Evolutionary conservation across 495 filamentous ascomycete species (phyloP), one percentile per base, ranked within the genome.

Genomic region (Penicillium salamii): DNA sequence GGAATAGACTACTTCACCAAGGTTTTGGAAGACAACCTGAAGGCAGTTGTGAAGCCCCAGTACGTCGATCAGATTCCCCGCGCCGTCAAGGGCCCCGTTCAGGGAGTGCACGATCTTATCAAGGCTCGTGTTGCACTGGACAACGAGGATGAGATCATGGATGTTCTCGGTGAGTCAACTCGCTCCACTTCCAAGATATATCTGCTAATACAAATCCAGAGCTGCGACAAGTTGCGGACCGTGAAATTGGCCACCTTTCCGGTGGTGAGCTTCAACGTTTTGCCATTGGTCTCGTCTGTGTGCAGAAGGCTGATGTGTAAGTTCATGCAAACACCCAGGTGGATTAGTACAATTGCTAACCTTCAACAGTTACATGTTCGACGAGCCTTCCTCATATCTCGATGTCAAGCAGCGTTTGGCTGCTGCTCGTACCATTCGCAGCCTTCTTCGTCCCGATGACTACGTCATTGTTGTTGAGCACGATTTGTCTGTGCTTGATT

Each of bases 401-500:
- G 95, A 98, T 85, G 91, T 96, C 63, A 96, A 97, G 77, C 92
- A 98, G 69, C 88, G 93, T 83, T 76, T 98, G 62, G 87, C 84
- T 58, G 93, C 93, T 53, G 91, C 89, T 53, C 84, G 86, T 51
- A 89, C 93, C 45, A 97, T 98, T 63, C 91, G 93, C 39, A 86
- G 86, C 37, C 83, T 97, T 15, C 78, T 95, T 7, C 82, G 89
- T 21, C 83, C 89, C 19, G 85, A 96, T 54, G 88, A 93, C 72
- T 98, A 97, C 65, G 90, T 98, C 55, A 96, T 98, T 56, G 91
- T 96, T 46, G 95, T 98, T 44, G 93, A 97, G 77, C 93, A 98
- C 82, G 93, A 98, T 80, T 78, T 98, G 76, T 95, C 91, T 20
- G 91, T 97, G 20, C 83, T 98, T 21, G 95, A 98, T 63, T 98